Evolutionary conservation across 768 basidiomycete species (phyloP).

Genomic region (Termitomyces sp.): DNA sequence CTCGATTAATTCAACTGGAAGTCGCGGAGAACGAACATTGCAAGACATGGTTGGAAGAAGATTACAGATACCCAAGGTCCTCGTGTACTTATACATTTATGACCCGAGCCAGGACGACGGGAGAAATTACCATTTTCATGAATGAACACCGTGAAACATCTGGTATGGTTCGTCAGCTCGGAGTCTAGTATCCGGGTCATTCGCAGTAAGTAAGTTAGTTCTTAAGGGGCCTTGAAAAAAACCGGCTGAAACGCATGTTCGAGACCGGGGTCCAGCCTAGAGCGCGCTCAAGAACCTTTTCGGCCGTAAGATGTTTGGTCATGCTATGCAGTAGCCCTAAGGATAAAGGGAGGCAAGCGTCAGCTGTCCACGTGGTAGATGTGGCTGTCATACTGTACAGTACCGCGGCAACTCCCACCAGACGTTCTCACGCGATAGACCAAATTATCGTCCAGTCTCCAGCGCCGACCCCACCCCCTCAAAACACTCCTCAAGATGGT

Average conservation of each 20-base stretch:
- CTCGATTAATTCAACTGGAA: conserved; percentile 20
- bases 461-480: conserved; percentile 25
- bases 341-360: neutral
- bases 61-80: neutral
- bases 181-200: neutral
- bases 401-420: conserved; percentile 26
- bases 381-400: conserved; percentile 36
- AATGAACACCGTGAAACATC: neutral
- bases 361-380: neutral
- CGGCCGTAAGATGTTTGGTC: neutral
- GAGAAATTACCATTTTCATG: neutral
- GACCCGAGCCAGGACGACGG: neutral
- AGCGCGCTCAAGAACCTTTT: no score
- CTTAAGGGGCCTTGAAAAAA: neutral
- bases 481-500: conserved; percentile 40
- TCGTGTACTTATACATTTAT: conserved; percentile 4
- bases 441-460: conserved; percentile 24
- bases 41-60: neutral
- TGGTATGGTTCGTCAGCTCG: neutral
- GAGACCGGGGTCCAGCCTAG: no score
- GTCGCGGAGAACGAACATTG: neutral
- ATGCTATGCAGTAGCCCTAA: neutral
- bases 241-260: neutral
- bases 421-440: conserved; percentile 29
- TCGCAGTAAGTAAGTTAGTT: neutral